Base-by-base conservation (phyloP, 1,284 basidiomycete species). In the Moesziomyces globuligerus region DNA sequence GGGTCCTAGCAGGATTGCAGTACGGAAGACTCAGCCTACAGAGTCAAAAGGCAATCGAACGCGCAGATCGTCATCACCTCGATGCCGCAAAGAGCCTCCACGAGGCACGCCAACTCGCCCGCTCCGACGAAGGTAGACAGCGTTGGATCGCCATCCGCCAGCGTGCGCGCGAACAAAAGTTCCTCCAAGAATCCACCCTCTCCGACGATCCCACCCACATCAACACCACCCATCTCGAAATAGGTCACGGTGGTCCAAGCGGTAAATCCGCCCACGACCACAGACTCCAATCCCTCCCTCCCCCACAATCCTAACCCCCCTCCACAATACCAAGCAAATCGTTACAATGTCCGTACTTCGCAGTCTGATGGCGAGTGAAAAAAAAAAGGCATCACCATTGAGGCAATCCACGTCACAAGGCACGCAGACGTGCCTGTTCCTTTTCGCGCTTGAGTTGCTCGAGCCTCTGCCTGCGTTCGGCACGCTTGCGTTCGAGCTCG, bases 391-490 rank as follows among this genome's bases (percentile, higher is more conserved):
- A 20, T 17, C 15, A 25, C 11, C 40, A 42, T 42, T 42, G 18
- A 25, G 8, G 15, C 24, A 24, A 18, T 39, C 34, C 28, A 8
- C 26, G 21, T 46, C 46, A 60, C 11, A 70, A 10, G n/a, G 67
- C 59, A 8, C 55, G 26, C 44, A 62, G 42, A 18, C 69, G 26
- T 18, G 62, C 69, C 29, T 64, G 34, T 23, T 74, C 73, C 55
- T 73, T 77, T 21, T 65, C 58, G 46, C 48, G 43, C 42, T 77
- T 77, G 46, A 77, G 54, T 54, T 67, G 59, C 34, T 69, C 74
- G 48, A 77, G 43, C 10, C 67, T 39, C 44, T 58, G 41, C 25
- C 60, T 47, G 17, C 74, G 58, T 51, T 76, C 77, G 41, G 72
- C 55, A 4, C 77, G 41, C 61, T 78, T 71, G 18, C 68, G 48